These are phyloP conservation scores for Cercis canadensis DNA, from an alignment of 306 rosid species.

Conservation along the genomic window DNA sequence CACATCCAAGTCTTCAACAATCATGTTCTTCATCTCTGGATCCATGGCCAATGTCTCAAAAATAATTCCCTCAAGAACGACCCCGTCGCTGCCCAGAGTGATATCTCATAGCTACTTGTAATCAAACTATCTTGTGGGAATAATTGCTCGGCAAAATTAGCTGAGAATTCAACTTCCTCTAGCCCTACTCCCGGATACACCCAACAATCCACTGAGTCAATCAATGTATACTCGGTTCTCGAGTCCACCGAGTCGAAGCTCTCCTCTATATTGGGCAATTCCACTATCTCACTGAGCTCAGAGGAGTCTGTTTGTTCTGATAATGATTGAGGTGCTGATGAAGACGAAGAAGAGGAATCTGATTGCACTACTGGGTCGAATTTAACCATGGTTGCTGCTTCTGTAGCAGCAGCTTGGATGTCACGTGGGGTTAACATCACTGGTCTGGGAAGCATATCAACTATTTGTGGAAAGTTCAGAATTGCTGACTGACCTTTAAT, in stretches of 20 bases:
- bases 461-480: conserved; percentile 71
- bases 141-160: conserved; percentile 27
- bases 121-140: conserved; percentile 12
- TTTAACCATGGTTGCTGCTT: conserved; percentile 57
- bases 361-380: conserved; percentile 30
- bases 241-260: conserved; percentile 39
- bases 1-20: too few relatives aligned
- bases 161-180: not conserved
- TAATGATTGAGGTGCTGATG: not conserved
- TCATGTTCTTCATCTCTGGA: too few relatives aligned
- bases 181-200: conserved; percentile 5
- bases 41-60: too few relatives aligned
- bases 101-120: conserved; percentile 3
- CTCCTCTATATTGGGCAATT: conserved; percentile 56
- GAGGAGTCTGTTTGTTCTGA: conserved; percentile 34
- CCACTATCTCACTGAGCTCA: conserved; percentile 55
- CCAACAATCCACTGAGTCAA: conserved; percentile 54
- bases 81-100: too few relatives aligned
- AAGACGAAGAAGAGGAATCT: not conserved
- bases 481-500: conserved; percentile 71
- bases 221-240: conserved; percentile 23
- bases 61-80: too few relatives aligned
- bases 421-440: conserved; percentile 51
- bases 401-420: conserved; percentile 48
- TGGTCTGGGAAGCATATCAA: conserved; percentile 65